Conservation (phyloP, 169 alveolate genomes). For the Eimeria acervulina region DNA sequence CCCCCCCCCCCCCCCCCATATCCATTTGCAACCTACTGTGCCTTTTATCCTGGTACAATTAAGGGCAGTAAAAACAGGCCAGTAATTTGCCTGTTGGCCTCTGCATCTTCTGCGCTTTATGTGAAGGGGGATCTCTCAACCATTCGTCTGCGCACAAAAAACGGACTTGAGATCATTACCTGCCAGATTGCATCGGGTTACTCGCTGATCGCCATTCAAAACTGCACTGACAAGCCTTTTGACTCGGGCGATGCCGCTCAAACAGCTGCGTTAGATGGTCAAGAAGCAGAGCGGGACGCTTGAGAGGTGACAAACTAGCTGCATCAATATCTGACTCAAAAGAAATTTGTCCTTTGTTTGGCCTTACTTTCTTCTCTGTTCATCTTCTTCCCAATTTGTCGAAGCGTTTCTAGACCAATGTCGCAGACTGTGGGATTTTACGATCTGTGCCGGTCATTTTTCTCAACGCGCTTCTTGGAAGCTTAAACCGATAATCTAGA, state of each 20-base stretch:
- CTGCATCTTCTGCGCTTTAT: not conserved
- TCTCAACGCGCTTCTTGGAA: not conserved
- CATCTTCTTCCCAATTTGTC: not conserved
- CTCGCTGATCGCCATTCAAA: slow-evolving; percentile 82
- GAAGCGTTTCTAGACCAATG: not conserved
- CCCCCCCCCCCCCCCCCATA: not conserved
- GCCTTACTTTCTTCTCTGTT: not conserved
- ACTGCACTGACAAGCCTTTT: slow-evolving; percentile 82
- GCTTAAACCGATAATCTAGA: not conserved
- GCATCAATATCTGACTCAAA: not conserved
- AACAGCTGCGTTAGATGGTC: slow-evolving; percentile 31
- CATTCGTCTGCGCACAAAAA: slow-evolving; percentile 80
- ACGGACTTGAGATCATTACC: slow-evolving; percentile 84
- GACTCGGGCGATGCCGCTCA: slow-evolving; percentile 58
- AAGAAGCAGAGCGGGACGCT: slow-evolving; percentile 34
- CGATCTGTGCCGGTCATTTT: not conserved
- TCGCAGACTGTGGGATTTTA: not conserved
- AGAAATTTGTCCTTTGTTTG: not conserved
- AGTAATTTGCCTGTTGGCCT: not conserved
- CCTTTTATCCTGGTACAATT: not conserved
- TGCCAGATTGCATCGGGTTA: slow-evolving; percentile 78
- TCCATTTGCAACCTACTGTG: not conserved
- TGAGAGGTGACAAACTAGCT: not conserved
- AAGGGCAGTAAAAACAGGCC: not conserved
- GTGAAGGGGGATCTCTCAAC: slow-evolving; percentile 79